Evolutionary conservation across 1,284 basidiomycete species (phyloP).

Genomic region (Ganoderma sinense): DNA sequence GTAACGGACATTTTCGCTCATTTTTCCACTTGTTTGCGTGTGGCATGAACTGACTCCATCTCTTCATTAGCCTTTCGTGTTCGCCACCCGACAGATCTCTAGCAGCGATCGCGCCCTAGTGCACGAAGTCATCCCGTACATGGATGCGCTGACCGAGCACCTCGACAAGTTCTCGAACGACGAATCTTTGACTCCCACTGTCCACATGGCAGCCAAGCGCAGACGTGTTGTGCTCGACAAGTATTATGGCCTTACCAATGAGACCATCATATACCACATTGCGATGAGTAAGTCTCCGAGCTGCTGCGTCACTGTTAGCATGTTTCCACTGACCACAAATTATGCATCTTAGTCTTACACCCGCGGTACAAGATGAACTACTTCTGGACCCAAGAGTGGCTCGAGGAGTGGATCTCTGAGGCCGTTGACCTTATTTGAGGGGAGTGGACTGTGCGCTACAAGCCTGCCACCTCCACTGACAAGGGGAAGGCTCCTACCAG

Average conservation of each 20-base stretch:
- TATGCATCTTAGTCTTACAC: constrained; percentile 13
- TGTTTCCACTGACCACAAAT: too few relatives aligned
- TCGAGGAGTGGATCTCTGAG: not conserved
- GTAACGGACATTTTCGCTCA: too few relatives aligned
- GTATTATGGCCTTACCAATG: constrained; percentile 39
- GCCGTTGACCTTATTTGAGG: constrained; percentile 8
- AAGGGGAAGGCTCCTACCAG: too few relatives aligned
- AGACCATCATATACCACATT: constrained; percentile 27
- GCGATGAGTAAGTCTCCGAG: constrained; percentile 15
- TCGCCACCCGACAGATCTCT: constrained; percentile 31
- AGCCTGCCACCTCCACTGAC: too few relatives aligned
- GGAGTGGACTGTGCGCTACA: constrained; percentile 10
- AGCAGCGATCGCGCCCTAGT: constrained; percentile 6
- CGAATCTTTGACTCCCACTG: constrained; percentile 2
- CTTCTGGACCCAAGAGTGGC: constrained; percentile 8
- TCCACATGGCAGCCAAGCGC: constrained; percentile 30
- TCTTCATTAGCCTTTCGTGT: constrained; percentile 38
- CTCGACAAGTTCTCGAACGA: constrained; percentile 25
- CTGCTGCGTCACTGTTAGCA: not conserved
- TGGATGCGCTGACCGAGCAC: constrained; percentile 31
- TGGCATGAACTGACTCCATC: too few relatives aligned
- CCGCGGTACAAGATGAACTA: constrained; percentile 19
- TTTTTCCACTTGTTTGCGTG: too few relatives aligned
- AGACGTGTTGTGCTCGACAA: constrained; percentile 35
- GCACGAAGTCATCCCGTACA: constrained; percentile 38